Evolutionary conservation across 768 basidiomycete species (phyloP).

Genomic region (Lyophyllum atratum): DNA sequence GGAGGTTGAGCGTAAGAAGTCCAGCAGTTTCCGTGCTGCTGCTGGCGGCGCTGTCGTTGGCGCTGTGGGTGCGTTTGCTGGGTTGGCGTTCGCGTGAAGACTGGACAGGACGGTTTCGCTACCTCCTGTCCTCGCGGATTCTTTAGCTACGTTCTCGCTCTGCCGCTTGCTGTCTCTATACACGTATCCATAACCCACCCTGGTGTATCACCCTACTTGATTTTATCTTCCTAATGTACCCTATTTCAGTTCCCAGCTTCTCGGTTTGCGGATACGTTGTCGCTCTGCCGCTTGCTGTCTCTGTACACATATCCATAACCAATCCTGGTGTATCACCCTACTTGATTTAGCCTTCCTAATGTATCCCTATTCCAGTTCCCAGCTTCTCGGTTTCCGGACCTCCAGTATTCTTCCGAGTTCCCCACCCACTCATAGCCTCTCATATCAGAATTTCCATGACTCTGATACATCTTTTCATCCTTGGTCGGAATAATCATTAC

Average conservation of each 20-base stretch:
- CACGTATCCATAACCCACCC: too few relatives aligned
- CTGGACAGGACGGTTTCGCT: not conserved
- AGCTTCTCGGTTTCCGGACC: not conserved
- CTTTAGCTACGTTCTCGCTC: not conserved
- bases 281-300: not conserved
- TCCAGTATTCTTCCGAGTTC: not conserved
- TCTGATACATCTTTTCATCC: not conserved
- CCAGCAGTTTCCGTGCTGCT: slow-evolving; percentile 36
- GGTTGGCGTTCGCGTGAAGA: slow-evolving; percentile 50
- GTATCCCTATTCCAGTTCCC: not conserved
- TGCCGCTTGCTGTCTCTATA: not conserved
- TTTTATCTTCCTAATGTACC: too few relatives aligned
- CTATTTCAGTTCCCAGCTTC: not conserved
- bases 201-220: too few relatives aligned
- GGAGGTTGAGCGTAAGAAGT: slow-evolving; percentile 29
- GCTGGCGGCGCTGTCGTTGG: slow-evolving; percentile 64
- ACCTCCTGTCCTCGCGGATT: not conserved
- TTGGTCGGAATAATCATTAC: not conserved
- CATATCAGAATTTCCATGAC: not conserved
- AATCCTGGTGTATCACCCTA: not conserved
- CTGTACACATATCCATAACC: not conserved
- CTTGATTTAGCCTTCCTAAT: not conserved
- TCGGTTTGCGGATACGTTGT: not conserved
- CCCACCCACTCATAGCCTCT: not conserved
- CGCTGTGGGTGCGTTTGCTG: slow-evolving; percentile 60